phyloP scores from a whole-genome alignment of 805 yeast genomes.

The Monosporozyma unispora region DNA sequence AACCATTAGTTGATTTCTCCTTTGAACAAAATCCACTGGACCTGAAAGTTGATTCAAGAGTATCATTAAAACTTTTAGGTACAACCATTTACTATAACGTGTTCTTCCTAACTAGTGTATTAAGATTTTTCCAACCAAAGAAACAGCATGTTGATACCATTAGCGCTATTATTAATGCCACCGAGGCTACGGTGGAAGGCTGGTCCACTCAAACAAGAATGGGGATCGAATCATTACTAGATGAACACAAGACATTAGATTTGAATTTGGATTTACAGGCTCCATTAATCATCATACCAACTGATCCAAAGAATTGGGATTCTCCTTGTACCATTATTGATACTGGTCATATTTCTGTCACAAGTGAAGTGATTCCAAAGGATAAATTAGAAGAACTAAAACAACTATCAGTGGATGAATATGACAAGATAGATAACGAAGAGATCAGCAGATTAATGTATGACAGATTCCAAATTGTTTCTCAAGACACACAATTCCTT shows the following conservation, averaged over 20 bases:
- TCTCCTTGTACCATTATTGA: slow-evolving; percentile 88
- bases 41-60: slow-evolving; percentile 68
- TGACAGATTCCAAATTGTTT: slow-evolving; percentile 68
- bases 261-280: slow-evolving; percentile 86
- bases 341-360: slow-evolving; percentile 87
- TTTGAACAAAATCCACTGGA: slow-evolving; percentile 86
- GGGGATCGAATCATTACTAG: slow-evolving; percentile 87
- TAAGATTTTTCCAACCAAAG: slow-evolving; percentile 78
- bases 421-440: slow-evolving; percentile 42
- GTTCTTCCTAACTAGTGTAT: slow-evolving; percentile 67
- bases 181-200: slow-evolving; percentile 90
- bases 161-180: slow-evolving; percentile 85
- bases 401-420: slow-evolving; percentile 56
- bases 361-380: slow-evolving; percentile 70
- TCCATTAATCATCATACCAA: slow-evolving; percentile 80
- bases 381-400: slow-evolving; percentile 60
- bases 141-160: slow-evolving; percentile 77
- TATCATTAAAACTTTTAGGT: slow-evolving; percentile 67
- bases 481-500: slow-evolving; percentile 81
- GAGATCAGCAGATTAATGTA: slow-evolving; percentile 73
- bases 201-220: slow-evolving; percentile 81
- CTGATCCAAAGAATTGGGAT: slow-evolving; percentile 66
- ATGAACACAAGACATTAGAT: slow-evolving; percentile 86
- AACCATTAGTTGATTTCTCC: slow-evolving; percentile 69
- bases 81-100: slow-evolving; percentile 88